Conservation (phyloP, 306 rosid genomes). For the Mimosa pudica region DNA sequence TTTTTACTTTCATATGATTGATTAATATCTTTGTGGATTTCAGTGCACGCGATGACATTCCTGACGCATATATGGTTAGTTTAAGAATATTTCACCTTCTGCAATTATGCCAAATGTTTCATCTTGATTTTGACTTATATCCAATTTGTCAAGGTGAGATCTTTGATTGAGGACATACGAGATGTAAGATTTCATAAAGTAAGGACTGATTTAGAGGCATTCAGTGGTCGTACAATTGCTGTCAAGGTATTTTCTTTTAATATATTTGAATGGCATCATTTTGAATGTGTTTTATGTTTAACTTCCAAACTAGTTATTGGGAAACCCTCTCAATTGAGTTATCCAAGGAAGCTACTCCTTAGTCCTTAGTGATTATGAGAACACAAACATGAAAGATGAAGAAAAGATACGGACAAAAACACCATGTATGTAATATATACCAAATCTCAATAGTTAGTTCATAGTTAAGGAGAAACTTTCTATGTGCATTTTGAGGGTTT, state of each 20-base stretch:
- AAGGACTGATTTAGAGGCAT: conserved; percentile 82
- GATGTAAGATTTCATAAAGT: conserved; percentile 94
- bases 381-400: conserved; percentile 24
- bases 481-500: background rate
- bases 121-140: conserved; percentile 32
- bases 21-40: conserved; percentile 36
- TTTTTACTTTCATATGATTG: conserved; percentile 19
- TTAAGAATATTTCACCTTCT: conserved; percentile 29
- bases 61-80: conserved; percentile 84
- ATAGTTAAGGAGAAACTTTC: background rate
- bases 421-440: background rate
- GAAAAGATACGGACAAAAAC: conserved; percentile 10
- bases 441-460: background rate
- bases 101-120: conserved; percentile 23
- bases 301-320: conserved; percentile 2
- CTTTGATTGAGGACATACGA: conserved; percentile 90
- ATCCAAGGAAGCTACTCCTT: conserved; percentile 2
- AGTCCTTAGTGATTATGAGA: background rate
- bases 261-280: background rate
- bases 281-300: conserved; percentile 20
- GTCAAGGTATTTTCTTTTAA: conserved; percentile 64
- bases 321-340: conserved; percentile 12
- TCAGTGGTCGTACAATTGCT: conserved; percentile 86
- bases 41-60: conserved; percentile 85
- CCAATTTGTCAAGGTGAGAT: conserved; percentile 64